A percentile compares a stretch with the other conserved stretches of the same genome.
These are phyloP conservation scores for Aureobasidium sp. DNA, from an alignment of 2,329 filamentous ascomycete genomes.

Conservation along the genomic window DNA sequence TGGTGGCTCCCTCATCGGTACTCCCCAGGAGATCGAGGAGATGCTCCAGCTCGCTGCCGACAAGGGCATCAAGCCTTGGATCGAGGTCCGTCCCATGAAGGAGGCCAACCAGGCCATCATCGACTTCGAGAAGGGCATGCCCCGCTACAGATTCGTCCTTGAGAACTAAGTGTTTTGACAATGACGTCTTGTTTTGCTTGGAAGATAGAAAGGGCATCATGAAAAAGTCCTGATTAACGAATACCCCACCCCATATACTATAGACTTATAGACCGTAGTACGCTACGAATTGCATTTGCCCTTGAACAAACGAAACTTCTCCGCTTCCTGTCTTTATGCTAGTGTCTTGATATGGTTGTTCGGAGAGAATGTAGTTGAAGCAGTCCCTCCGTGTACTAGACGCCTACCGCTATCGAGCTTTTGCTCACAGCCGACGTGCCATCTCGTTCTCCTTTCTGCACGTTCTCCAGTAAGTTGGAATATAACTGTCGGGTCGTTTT, in stretches of 20 bases:
- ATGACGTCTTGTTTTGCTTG: background rate
- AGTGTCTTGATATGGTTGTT: background rate
- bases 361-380: background rate
- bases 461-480: background rate
- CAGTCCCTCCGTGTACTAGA: background rate
- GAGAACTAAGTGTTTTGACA: conserved; percentile 25
- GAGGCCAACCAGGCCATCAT: conserved; percentile 49
- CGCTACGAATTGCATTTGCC: conserved; percentile 7
- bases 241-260: conserved; percentile 9
- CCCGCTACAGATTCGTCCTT: conserved; percentile 35
- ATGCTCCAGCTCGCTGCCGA: conserved; percentile 54
- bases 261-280: conserved; percentile 10
- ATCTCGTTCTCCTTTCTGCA: background rate
- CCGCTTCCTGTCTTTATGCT: background rate
- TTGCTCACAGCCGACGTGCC: background rate
- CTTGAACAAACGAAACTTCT: background rate
- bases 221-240: conserved; percentile 7
- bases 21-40: conserved; percentile 48
- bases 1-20: conserved; percentile 40
- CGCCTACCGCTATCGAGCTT: background rate
- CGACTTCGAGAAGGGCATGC: conserved; percentile 50
- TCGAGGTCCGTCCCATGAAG: conserved; percentile 53
- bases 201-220: background rate
- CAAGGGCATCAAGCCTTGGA: conserved; percentile 51
- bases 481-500: background rate